phyloP scores from a whole-genome alignment of 441 rosid species.

The Rhodomyrtus psidioides region DNA sequence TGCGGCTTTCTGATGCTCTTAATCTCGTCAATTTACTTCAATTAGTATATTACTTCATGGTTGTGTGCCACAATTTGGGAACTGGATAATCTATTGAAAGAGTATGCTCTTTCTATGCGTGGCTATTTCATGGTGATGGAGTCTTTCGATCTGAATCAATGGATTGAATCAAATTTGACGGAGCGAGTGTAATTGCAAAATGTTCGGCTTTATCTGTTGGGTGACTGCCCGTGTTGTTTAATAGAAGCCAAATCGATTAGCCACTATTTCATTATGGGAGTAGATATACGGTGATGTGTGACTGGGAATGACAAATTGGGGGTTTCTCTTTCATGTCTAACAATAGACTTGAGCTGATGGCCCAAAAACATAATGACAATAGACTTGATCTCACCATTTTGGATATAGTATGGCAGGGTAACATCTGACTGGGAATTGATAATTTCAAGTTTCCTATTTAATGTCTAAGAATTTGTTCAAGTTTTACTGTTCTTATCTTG shows the following conservation, averaged over 20 bases:
- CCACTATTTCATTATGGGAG: background rate
- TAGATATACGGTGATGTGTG: background rate
- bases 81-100: background rate
- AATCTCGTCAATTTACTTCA: background rate
- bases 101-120: background rate
- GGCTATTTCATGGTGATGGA: background rate
- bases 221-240: background rate
- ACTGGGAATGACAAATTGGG: background rate
- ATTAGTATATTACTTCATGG: background rate
- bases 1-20: constrained; percentile 9
- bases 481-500: background rate
- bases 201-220: background rate
- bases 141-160: background rate
- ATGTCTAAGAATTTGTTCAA: background rate
- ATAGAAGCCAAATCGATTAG: background rate
- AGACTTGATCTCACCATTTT: background rate
- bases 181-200: background rate
- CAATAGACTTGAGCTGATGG: background rate
- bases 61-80: background rate
- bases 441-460: background rate
- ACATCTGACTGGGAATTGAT: background rate
- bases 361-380: background rate
- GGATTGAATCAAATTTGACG: background rate
- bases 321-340: background rate
- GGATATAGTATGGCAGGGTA: background rate